Percentiles rank a stretch among this genome's conserved stretches.
Evolutionary conservation across 768 basidiomycete genomes (phyloP).

Genomic region (Tulasnella sp.): DNA sequence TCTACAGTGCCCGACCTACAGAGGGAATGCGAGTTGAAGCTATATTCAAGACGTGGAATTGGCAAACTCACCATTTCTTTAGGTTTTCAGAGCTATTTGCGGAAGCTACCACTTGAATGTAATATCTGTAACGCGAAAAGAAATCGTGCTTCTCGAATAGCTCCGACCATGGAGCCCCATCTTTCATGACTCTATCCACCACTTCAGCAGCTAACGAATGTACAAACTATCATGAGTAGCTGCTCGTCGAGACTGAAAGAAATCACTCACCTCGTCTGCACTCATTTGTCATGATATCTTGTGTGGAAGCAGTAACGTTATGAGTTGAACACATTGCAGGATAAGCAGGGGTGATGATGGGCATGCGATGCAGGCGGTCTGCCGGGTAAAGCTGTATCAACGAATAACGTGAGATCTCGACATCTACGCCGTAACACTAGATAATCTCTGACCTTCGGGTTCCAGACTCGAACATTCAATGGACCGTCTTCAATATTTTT

Average conservation of each 20-base stretch:
- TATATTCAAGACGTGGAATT: not conserved
- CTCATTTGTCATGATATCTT: constrained; percentile 91
- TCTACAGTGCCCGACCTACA: constrained; percentile 91
- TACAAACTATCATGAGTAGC: not conserved
- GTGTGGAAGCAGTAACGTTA: constrained; percentile 90
- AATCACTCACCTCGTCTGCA: constrained; percentile 67
- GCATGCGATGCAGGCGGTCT: constrained; percentile 94
- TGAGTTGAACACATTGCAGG: constrained; percentile 99
- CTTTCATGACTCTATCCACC: constrained; percentile 81
- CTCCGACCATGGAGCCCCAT: constrained; percentile 76
- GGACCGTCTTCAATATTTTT: constrained; percentile 96
- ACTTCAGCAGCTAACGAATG: constrained; percentile 72
- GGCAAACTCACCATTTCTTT: constrained; percentile 67
- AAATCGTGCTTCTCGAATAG: constrained; percentile 94
- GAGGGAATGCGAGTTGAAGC: constrained; percentile 13
- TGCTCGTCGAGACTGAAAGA: not conserved
- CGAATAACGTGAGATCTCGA: constrained; percentile 5
- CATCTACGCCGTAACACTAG: not conserved
- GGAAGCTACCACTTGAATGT: constrained; percentile 89
- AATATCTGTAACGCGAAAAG: constrained; percentile 92
- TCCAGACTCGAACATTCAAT: constrained; percentile 90
- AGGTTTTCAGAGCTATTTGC: constrained; percentile 74
- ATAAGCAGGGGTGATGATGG: constrained; percentile 97
- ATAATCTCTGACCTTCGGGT: constrained; percentile 60
- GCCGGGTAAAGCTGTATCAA: constrained; percentile 63